Evolutionary conservation across 768 basidiomycete genomes (phyloP).

Genomic region (Lentinula sp.): DNA sequence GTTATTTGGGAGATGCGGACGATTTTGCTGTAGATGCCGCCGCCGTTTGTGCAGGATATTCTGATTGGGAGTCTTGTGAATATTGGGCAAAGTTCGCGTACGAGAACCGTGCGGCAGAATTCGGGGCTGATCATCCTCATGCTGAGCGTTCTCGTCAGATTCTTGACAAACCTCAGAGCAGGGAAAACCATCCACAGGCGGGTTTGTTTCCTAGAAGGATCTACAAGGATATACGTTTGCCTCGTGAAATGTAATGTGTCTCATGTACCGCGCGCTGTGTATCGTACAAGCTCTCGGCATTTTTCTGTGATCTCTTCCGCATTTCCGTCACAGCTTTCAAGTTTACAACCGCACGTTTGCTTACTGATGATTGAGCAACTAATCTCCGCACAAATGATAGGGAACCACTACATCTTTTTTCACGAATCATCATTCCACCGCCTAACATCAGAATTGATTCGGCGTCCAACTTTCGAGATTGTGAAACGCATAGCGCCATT

Average conservation of each 20-base stretch:
- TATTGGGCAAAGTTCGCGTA: conserved; percentile 16
- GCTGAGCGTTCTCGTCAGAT: neutral
- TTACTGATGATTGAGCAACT: too few species aligned
- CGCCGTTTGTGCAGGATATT: conserved; percentile 13
- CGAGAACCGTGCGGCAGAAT: conserved; percentile 14
- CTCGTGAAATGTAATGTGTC: neutral
- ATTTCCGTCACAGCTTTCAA: too few species aligned
- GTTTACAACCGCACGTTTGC: too few species aligned
- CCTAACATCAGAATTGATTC: too few species aligned
- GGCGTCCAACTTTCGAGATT: too few species aligned
- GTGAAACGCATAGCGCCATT: too few species aligned
- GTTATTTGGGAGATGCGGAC: conserved; percentile 14
- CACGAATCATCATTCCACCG: too few species aligned
- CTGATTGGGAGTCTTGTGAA: conserved; percentile 17
- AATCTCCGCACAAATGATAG: too few species aligned
- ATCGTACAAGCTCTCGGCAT: too few species aligned
- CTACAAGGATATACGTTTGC: neutral
- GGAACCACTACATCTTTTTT: too few species aligned
- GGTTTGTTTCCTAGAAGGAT: neutral
- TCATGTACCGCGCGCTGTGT: too few species aligned
- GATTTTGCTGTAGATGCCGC: conserved; percentile 16
- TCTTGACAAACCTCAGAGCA: neutral
- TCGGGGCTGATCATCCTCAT: conserved; percentile 14
- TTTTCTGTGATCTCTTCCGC: too few species aligned
- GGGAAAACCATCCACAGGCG: neutral